Evolutionary conservation across 768 basidiomycete genomes (phyloP), one percentile per base, ranked within the genome.

Genomic region (Suillus luteus): DNA sequence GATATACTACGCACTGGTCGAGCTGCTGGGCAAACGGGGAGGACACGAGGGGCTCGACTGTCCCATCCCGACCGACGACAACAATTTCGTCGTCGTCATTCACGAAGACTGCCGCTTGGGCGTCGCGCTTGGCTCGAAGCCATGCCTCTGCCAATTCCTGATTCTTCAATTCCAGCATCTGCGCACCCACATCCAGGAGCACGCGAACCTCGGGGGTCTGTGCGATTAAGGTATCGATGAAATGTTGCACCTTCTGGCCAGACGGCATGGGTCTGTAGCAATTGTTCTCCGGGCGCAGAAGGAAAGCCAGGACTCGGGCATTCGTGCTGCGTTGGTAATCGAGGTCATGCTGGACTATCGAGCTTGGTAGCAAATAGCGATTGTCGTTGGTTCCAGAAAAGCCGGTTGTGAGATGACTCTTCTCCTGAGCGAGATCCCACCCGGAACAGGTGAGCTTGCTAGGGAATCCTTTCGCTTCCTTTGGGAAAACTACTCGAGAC

Each of bases 191-290:
- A 15, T 51, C 49, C 3, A 51, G 15, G 49, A 51, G 49, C 22
- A 51, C 49, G 49, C 49, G 49, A 1, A 51, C 49, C 24, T 51
- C 49, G 66, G 84, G 84, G 0, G 83, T 84, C 61, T 80, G 73
- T 9, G 64, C 27, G 6, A 76, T 71, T 7, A 84, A 22, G 31
- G 69, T 60, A 9, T 66, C 40, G 44, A 81, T 59, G 62, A 80
- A 69, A 37, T 73, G 62, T 11, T 55, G 48, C 8, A 72, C 69
- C 7, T 70, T 70, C 15, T 54, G 52, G 9, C 66, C 27, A 7
- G 66, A 2, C 33, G 4, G 63, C 46, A 17, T 61, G 59, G 3
- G 61, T 66, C 2, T 59, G 35, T 71, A 72, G 43, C 57, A 27
- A 19, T 65, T 51, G 51, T 73, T 73, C 55, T 74, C 73, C 17